Conservation (phyloP, 169 alveolate genomes). For the Cryptosporidium andersoni region DNA sequence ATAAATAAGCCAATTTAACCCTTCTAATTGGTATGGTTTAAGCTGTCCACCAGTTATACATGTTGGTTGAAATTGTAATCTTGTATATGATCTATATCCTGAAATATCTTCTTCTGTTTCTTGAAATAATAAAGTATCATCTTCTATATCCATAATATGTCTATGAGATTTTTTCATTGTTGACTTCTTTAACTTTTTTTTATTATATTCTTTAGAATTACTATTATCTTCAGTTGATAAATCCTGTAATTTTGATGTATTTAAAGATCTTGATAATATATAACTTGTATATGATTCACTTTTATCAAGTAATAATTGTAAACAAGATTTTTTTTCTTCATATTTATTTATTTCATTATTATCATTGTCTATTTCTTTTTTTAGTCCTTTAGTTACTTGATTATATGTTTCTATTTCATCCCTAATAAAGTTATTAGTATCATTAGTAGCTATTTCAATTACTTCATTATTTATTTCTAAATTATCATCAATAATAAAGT, state of each 20-base stretch:
- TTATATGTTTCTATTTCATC: constrained; percentile 32
- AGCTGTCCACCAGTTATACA: constrained; percentile 82
- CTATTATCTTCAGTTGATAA: not conserved
- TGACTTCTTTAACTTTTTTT: not conserved
- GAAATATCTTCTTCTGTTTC: constrained; percentile 66
- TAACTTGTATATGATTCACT: constrained; percentile 61
- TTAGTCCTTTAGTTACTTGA: constrained; percentile 12
- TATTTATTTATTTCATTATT: not conserved
- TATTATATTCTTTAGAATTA: not conserved
- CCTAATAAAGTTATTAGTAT: constrained; percentile 28
- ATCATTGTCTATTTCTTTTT: not conserved
- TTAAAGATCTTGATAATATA: constrained; percentile 53
- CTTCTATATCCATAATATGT: constrained; percentile 54
- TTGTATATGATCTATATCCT: constrained; percentile 55
- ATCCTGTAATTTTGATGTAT: constrained; percentile 16
- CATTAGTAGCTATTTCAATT: constrained; percentile 1
- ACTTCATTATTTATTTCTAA: too few relatives aligned
- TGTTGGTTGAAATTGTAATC: constrained; percentile 44
- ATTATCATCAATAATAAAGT: too few relatives aligned
- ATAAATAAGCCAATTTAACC: constrained; percentile 95
- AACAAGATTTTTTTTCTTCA: constrained; percentile 5
- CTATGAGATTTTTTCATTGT: constrained; percentile 15
- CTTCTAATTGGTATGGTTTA: constrained; percentile 95
- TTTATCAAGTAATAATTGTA: constrained; percentile 35
- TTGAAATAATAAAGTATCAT: constrained; percentile 40